Evolutionary conservation across 2,329 filamentous ascomycete genomes (phyloP).

Genomic region (Beauveria medogensis): DNA sequence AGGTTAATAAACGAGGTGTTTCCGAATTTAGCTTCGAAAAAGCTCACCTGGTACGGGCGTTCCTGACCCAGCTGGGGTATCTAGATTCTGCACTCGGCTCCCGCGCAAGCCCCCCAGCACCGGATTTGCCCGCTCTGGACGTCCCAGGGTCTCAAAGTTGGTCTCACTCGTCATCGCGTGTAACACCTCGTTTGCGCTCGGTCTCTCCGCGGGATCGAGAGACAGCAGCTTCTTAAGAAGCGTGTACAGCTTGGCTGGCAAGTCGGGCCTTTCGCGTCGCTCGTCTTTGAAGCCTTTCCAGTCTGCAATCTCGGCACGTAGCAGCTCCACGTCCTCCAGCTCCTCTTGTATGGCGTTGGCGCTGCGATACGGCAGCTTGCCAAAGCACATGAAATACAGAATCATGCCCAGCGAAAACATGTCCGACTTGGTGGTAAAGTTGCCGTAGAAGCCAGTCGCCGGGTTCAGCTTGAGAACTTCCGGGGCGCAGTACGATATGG

Average conservation of each 20-base stretch:
- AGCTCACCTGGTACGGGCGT: constrained; percentile 39
- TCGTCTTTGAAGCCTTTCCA: constrained; percentile 86
- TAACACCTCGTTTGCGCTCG: constrained; percentile 79
- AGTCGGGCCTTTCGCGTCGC: constrained; percentile 64
- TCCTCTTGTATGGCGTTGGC: constrained; percentile 85
- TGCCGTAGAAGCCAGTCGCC: constrained; percentile 65
- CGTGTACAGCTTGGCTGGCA: constrained; percentile 79
- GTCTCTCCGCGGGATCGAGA: constrained; percentile 66
- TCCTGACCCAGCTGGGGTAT: constrained; percentile 42
- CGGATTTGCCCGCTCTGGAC: constrained; percentile 27
- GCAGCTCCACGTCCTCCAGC: constrained; percentile 77
- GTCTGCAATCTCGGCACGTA: constrained; percentile 75
- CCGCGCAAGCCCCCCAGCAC: constrained; percentile 30
- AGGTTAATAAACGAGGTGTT: background rate
- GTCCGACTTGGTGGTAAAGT: constrained; percentile 95
- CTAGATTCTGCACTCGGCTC: constrained; percentile 45
- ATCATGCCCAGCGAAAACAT: constrained; percentile 99
- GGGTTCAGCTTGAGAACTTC: constrained; percentile 71
- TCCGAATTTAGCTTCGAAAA: too few species aligned
- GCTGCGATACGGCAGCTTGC: constrained; percentile 72
- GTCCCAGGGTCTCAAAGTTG: constrained; percentile 34
- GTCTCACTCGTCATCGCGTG: constrained; percentile 65
- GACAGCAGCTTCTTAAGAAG: constrained; percentile 76
- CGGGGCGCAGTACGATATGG: constrained; percentile 94
- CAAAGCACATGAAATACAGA: constrained; percentile 96